A percentile compares a stretch with the other conserved stretches of the same genome.
Evolutionary conservation across 2,329 filamentous ascomycete genomes (phyloP).

Genomic region (Ophiostoma novo-ulmi): DNA sequence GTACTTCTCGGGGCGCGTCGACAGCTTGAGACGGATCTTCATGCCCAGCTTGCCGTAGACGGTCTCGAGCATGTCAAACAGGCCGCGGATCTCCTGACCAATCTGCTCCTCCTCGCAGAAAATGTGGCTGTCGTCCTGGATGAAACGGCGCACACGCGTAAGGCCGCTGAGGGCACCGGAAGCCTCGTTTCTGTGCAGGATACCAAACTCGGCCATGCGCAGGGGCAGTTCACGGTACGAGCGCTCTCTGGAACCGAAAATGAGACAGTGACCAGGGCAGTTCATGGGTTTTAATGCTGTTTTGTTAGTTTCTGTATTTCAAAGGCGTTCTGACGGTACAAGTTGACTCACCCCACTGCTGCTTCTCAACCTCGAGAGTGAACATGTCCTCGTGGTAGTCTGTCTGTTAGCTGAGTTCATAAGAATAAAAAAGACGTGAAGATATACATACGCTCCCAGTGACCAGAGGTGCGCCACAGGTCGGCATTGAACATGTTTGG

Average conservation of each 20-base stretch:
- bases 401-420: constrained; percentile 20
- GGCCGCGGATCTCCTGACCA: constrained; percentile 66
- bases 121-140: constrained; percentile 83
- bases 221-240: constrained; percentile 78
- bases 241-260: constrained; percentile 68
- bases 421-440: neutral
- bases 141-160: constrained; percentile 78
- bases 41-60: constrained; percentile 78
- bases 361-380: constrained; percentile 72
- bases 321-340: too few species aligned
- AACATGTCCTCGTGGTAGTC: constrained; percentile 92
- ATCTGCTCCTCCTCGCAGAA: constrained; percentile 78
- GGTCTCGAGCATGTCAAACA: constrained; percentile 80
- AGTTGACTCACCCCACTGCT: constrained; percentile 34
- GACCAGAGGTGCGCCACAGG: constrained; percentile 90
- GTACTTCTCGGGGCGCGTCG: constrained; percentile 82
- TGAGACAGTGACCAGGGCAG: constrained; percentile 80
- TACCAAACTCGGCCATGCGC: constrained; percentile 80
- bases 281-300: constrained; percentile 67
- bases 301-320: neutral
- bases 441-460: constrained; percentile 60
- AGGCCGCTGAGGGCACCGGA: constrained; percentile 76
- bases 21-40: constrained; percentile 90
- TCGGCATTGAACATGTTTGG: constrained; percentile 95
- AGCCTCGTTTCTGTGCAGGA: constrained; percentile 80